Conservation (phyloP, 352 stramenopile species). For the Phytopythium mirpurense region DNA sequence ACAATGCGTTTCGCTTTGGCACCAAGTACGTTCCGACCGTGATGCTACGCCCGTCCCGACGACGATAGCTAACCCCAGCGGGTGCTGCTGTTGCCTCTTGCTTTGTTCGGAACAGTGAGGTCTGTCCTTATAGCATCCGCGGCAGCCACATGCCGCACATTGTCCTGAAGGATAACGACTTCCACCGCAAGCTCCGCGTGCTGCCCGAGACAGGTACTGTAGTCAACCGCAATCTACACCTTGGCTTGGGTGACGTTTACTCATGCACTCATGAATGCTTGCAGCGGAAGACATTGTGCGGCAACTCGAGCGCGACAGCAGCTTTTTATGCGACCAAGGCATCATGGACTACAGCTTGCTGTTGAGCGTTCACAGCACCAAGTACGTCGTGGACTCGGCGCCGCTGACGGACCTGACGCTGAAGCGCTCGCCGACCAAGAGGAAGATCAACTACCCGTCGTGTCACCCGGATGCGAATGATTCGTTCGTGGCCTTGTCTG, state of each 20-base stretch:
- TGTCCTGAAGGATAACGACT: slow-evolving; percentile 86
- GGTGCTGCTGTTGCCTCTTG: slow-evolving; percentile 2
- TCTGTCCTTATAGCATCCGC: slow-evolving; percentile 75
- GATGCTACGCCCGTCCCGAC: not conserved
- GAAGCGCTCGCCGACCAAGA: slow-evolving; percentile 53
- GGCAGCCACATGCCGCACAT: slow-evolving; percentile 71
- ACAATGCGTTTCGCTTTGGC: slow-evolving; percentile 70
- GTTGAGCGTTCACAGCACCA: slow-evolving; percentile 81
- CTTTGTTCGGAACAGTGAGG: slow-evolving; percentile 23
- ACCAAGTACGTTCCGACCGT: slow-evolving; percentile 24
- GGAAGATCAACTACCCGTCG: slow-evolving; percentile 66
- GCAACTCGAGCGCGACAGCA: slow-evolving; percentile 66
- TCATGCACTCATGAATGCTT: slow-evolving; percentile 6
- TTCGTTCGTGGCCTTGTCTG: slow-evolving; percentile 32
- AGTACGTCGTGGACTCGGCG: slow-evolving; percentile 76
- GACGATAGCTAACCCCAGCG: not conserved
- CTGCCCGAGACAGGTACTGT: slow-evolving; percentile 47
- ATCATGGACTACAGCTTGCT: slow-evolving; percentile 90
- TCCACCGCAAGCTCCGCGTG: slow-evolving; percentile 77
- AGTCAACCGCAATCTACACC: too few species aligned
- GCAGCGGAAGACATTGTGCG: slow-evolving; percentile 48
- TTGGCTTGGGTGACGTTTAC: not conserved
- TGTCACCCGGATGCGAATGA: slow-evolving; percentile 55
- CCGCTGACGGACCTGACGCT: slow-evolving; percentile 26
- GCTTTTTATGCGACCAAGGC: slow-evolving; percentile 68